These are phyloP conservation scores for Aspergillus costaricaensis DNA, from an alignment of 2,329 filamentous ascomycete genomes.

Conservation along the genomic window DNA sequence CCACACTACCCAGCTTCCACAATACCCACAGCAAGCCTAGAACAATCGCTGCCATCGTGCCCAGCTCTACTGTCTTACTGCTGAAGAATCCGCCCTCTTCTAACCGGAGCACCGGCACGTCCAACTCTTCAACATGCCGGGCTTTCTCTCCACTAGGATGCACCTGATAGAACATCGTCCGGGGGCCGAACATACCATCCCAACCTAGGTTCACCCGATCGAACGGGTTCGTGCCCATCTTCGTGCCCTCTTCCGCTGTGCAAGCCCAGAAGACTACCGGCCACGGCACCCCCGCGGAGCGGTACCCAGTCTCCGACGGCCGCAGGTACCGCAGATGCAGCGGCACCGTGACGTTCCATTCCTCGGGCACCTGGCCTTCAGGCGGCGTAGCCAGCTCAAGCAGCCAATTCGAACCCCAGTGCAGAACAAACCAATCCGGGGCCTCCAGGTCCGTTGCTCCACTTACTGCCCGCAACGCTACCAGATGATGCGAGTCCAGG, in stretches of 20 bases:
- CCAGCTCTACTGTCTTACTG: conserved; percentile 47
- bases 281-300: conserved; percentile 67
- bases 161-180: conserved; percentile 82
- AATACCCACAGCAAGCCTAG: conserved; percentile 71
- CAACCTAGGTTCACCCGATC: conserved; percentile 83
- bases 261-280: conserved; percentile 93
- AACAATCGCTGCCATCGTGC: conserved; percentile 61
- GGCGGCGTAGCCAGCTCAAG: conserved; percentile 66
- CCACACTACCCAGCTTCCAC: conserved; percentile 55
- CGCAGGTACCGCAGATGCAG: conserved; percentile 82
- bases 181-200: conserved; percentile 73
- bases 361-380: conserved; percentile 7
- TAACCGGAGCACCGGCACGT: conserved; percentile 67
- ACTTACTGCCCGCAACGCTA: conserved; percentile 66
- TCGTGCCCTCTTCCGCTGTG: conserved; percentile 57
- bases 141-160: conserved; percentile 44
- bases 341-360: conserved; percentile 60
- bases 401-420: conserved; percentile 79
- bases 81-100: conserved; percentile 46
- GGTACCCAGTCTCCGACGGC: conserved; percentile 59
- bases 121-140: conserved; percentile 56
- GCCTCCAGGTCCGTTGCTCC: conserved; percentile 87
- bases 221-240: conserved; percentile 78
- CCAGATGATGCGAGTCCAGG: conserved; percentile 76
- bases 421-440: conserved; percentile 72